phyloP scores from a whole-genome alignment of 2,329 filamentous ascomycete species.

The Thyridium curvatum region DNA sequence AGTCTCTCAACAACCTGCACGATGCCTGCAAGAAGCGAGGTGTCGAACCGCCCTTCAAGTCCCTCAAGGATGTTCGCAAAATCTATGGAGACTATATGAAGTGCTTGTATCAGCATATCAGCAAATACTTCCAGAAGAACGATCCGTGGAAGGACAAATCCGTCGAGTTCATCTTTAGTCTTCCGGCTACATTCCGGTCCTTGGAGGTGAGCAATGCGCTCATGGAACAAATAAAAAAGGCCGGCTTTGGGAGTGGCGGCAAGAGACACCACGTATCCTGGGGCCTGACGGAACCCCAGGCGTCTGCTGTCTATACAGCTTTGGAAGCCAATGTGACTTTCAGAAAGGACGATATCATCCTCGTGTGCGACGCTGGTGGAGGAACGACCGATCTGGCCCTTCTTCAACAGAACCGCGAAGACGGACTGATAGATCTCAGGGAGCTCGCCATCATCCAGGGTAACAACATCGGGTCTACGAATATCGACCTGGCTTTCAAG shows the following conservation, averaged over 20 bases:
- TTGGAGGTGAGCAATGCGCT: slow-evolving; percentile 44
- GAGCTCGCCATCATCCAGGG: no score
- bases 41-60: slow-evolving; percentile 32
- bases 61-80: slow-evolving; percentile 33
- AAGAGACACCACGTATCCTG: slow-evolving; percentile 29
- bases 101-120: slow-evolving; percentile 42
- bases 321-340: slow-evolving; percentile 33
- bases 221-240: slow-evolving; percentile 35
- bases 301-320: slow-evolving; percentile 38
- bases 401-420: no score
- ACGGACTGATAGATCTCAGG: no score
- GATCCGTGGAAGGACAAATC: slow-evolving; percentile 35
- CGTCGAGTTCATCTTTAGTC: slow-evolving; percentile 49
- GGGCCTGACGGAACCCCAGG: slow-evolving; percentile 41
- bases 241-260: slow-evolving; percentile 41
- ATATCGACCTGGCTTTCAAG: slow-evolving; percentile 36
- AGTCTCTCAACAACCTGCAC: slow-evolving; percentile 41
- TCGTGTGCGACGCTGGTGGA: slow-evolving; percentile 38
- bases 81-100: slow-evolving; percentile 43
- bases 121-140: slow-evolving; percentile 12
- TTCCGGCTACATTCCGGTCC: slow-evolving; percentile 50
- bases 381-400: slow-evolving; percentile 37
- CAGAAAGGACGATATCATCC: slow-evolving; percentile 28
- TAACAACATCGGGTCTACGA: slow-evolving; percentile 28
- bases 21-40: slow-evolving; percentile 34